Conservation (phyloP, 768 basidiomycete species). For the Tulasnella sp. region DNA sequence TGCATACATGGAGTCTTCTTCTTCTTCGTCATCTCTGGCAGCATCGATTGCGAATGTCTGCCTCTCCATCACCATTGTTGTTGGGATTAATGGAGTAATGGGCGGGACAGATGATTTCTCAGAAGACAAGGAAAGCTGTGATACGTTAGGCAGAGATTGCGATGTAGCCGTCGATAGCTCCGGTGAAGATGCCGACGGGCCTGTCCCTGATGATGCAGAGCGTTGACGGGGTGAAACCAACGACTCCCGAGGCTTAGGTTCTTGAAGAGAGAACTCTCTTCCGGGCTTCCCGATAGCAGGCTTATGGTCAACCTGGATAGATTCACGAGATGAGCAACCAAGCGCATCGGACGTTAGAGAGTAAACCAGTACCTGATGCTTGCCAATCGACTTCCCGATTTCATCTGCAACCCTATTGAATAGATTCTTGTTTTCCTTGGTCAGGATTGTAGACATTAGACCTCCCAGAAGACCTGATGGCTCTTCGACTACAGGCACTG, state of each 20-base stretch:
- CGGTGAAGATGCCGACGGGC: conserved; percentile 22
- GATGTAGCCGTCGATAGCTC: conserved; percentile 26
- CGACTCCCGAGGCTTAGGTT: conserved; percentile 82
- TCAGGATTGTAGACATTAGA: conserved; percentile 81
- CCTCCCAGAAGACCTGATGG: conserved; percentile 49
- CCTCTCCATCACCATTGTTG: conserved; percentile 72
- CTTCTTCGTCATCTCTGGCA: conserved; percentile 74
- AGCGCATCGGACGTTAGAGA: conserved; percentile 16
- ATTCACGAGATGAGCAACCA: background rate
- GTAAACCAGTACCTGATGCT: conserved; percentile 58
- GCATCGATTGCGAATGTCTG: conserved; percentile 97
- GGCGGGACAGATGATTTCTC: conserved; percentile 47
- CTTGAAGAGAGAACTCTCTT: conserved; percentile 49
- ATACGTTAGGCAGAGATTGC: conserved; percentile 35
- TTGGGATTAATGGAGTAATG: conserved; percentile 38
- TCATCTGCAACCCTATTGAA: conserved; percentile 92
- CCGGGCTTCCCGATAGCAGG: conserved; percentile 85
- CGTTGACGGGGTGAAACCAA: conserved; percentile 51
- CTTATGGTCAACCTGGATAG: conserved; percentile 51
- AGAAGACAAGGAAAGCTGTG: conserved; percentile 35
- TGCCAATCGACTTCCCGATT: conserved; percentile 88
- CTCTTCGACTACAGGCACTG: conserved; percentile 56
- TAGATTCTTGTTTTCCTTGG: conserved; percentile 86
- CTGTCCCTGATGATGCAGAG: conserved; percentile 30
- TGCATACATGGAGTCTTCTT: conserved; percentile 47